Percentiles rank a stretch among this genome's conserved stretches.
Evolutionary conservation across 805 yeast genomes (phyloP).

Genomic region (Saccharomycopsis oosterbeekiorum): DNA sequence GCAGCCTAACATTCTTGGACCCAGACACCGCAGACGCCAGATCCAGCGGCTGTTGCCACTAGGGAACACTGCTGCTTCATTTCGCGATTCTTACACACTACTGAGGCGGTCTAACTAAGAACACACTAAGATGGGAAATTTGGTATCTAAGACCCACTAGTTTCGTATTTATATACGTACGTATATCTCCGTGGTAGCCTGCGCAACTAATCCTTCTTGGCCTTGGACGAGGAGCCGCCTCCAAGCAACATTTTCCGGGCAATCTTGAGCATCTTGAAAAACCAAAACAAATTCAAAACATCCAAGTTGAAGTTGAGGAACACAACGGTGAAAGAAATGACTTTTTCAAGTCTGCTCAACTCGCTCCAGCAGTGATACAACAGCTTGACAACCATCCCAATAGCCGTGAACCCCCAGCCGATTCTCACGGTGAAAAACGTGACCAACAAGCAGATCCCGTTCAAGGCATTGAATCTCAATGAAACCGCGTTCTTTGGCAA

Average conservation of each 20-base stretch:
- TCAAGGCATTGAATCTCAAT: constrained; percentile 41
- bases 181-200: too few species aligned
- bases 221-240: background rate
- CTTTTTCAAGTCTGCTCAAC: constrained; percentile 30
- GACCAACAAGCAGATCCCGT: constrained; percentile 60
- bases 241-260: constrained; percentile 43
- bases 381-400: constrained; percentile 38
- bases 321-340: constrained; percentile 43
- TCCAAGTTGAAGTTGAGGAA: constrained; percentile 54
- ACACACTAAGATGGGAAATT: too few species aligned
- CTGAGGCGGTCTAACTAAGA: too few species aligned
- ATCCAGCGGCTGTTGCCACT: too few species aligned
- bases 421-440: constrained; percentile 74
- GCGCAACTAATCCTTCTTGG: background rate
- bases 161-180: too few species aligned
- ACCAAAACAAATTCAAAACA: constrained; percentile 74
- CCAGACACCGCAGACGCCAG: too few species aligned
- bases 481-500: constrained; percentile 62
- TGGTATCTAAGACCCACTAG: too few species aligned
- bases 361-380: constrained; percentile 35
- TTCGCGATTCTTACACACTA: too few species aligned
- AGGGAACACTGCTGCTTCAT: too few species aligned
- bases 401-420: constrained; percentile 79
- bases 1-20: too few species aligned
- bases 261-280: constrained; percentile 69